Base-by-base conservation (phyloP, 2,329 filamentous ascomycete species). In the Colletotrichum godetiae region DNA sequence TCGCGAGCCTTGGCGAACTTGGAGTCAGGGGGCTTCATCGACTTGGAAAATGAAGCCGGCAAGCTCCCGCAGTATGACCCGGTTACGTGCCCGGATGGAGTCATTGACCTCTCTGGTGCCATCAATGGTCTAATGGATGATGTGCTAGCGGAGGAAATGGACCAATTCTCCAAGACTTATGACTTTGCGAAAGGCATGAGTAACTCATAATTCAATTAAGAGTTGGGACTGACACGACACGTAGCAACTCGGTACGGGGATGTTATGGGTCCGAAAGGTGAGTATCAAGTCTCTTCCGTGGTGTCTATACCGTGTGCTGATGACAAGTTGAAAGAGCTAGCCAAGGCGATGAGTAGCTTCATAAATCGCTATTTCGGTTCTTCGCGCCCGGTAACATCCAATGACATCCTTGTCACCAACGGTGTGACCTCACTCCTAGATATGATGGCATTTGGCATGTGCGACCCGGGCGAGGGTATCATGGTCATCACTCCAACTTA, bases 101-200 rank as follows among this genome's bases (percentile, higher is more conserved):
- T 73, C 12, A 70, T 66, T 29, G 49, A 70, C 22, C 56, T 73
- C 6, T 70, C 71, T 6, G 60, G 56, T 10, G 69, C 70, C 8
- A 46, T 59, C 57, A 64, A 67, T 46, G 46, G 57, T 15, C 63
- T 74, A 19, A 56, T 67, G 58, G 37, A 49, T 22, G 67, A 63
- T 31, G 35, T 55, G 15, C 10, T 70, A 4, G 29, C 24, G 2
- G 55, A 60, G 27, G 55, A 67, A 29, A 49, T 35, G 55, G 5
- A 37, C 12, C 19, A 29, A 15, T 66, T 55, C 13, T 35, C 27
- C 13, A 31, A 66, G 11, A 19, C 31, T 3, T 67, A 55, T 19
- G 46, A 60, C 13, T 55, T 71, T 12, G 13, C 5, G 5, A 7
- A 64, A 69, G 66, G 58, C 62, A 12, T 6, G 55, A 5, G 29